Evolutionary conservation across 768 basidiomycete species (phyloP).

Genomic region (Amanita polypyramis): DNA sequence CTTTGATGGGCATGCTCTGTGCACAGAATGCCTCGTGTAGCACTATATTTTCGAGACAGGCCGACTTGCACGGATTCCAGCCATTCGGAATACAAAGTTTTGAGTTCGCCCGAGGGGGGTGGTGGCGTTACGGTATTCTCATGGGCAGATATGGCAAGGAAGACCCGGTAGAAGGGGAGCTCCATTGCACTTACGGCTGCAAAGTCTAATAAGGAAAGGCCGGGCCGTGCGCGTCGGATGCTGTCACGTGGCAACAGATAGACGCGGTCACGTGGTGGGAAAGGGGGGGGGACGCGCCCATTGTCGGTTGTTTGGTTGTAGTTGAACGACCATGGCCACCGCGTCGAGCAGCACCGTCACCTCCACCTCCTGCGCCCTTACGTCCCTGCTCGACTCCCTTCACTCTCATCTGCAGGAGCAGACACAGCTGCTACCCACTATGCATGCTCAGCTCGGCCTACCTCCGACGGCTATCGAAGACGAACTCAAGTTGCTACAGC

Average conservation of each 20-base stretch:
- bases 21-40: neutral
- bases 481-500: conserved; percentile 65
- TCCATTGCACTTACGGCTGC: too few relatives aligned
- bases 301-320: conserved; percentile 6
- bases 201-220: too few relatives aligned
- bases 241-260: too few relatives aligned
- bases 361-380: conserved; percentile 30
- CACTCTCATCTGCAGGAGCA: conserved; percentile 74
- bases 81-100: conserved; percentile 2
- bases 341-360: conserved; percentile 13
- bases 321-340: conserved; percentile 5
- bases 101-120: neutral
- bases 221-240: too few relatives aligned
- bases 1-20: neutral
- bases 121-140: too few relatives aligned
- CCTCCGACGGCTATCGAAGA: conserved; percentile 72
- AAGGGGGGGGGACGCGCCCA: conserved; percentile 10
- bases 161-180: neutral
- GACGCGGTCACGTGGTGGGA: conserved; percentile 12
- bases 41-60: neutral
- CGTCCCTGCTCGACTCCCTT: conserved; percentile 63
- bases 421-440: conserved; percentile 69
- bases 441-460: conserved; percentile 79
- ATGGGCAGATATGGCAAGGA: too few relatives aligned
- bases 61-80: conserved; percentile 2